phyloP scores from a whole-genome alignment of 2,329 filamentous ascomycete species.

The Penicillium rolfsii region DNA sequence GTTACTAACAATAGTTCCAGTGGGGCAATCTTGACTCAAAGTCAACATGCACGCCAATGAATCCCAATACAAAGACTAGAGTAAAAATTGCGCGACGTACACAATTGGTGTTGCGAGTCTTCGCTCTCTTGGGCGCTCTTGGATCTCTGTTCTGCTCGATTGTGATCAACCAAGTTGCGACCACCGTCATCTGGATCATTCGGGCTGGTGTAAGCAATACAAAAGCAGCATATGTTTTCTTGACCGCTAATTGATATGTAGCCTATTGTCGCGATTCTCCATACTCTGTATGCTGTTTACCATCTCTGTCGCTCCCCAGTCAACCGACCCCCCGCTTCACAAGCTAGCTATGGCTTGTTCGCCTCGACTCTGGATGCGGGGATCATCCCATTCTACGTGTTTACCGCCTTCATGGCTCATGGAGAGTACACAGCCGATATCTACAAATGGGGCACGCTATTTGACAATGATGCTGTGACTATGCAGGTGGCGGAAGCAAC shows the following conservation, averaged over 20 bases:
- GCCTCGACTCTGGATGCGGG: constrained; percentile 72
- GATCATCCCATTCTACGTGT: constrained; percentile 65
- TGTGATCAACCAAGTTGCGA: constrained; percentile 69
- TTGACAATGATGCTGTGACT: constrained; percentile 59
- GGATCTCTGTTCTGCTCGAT: constrained; percentile 77
- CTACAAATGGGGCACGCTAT: constrained; percentile 69
- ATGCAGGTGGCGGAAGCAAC: constrained; percentile 66
- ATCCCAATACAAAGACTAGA: constrained; percentile 67
- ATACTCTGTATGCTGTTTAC: constrained; percentile 77
- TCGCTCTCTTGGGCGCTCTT: constrained; percentile 69
- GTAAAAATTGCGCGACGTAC: constrained; percentile 70
- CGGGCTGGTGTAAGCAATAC: constrained; percentile 68
- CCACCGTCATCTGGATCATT: constrained; percentile 72
- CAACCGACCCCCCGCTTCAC: constrained; percentile 74
- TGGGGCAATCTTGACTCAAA: constrained; percentile 63
- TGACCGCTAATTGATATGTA: constrained; percentile 42
- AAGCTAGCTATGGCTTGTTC: constrained; percentile 88
- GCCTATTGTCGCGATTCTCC: constrained; percentile 74
- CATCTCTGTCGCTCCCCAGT: constrained; percentile 74
- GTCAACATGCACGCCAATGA: constrained; percentile 67
- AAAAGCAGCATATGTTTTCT: neutral
- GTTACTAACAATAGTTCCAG: constrained; percentile 31
- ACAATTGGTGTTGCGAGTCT: constrained; percentile 69
- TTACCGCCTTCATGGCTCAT: constrained; percentile 59
- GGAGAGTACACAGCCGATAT: constrained; percentile 51